Evolutionary conservation across 116 monocot species (phyloP), one percentile per base, ranked within the genome.

Genomic region (Dioscorea cayenensis): DNA sequence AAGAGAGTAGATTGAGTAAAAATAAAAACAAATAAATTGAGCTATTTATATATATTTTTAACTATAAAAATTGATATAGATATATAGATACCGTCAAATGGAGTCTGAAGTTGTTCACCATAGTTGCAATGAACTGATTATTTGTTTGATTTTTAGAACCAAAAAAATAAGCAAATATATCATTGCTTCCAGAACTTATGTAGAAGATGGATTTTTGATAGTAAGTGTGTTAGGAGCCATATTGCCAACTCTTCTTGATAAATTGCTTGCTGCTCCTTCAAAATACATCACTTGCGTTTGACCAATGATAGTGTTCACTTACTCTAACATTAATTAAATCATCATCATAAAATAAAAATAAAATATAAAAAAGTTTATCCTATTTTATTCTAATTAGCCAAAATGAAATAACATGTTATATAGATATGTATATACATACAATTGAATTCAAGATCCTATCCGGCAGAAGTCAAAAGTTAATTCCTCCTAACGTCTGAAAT

Each of bases 391-490:
- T 38, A 38, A 5, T 38, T 2, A 38, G 2, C 38, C 25, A 25
- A 25, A 25, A 25, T 25, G 1, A 25, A 25, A 25, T 25, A 25
- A 25, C 25, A 25, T 25, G 25, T 25, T 25, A 25, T 25, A 25
- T 25, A 25, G n/a, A n/a, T 25, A 25, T 25, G 1, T 25, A 25
- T 25, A 29, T 69, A 23, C 51, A 49, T 76, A 84, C 84, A 18
- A 80, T 84, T 2, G 79, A n/a, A 43, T 80, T 68, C 2, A 84
- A 73, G 66, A 84, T 79, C 14, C 80, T 80, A 76, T 36, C 84
- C 84, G 1, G 51, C 80, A 52, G 84, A 84, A 20, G 79, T 80
- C n/a, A n/a, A 27, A 80, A 84, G 58, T 74, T 84, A 17, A 77
- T 71, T 13, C 79, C 84, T 51, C 27, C 19, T 1, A 52, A 2